Base-by-base conservation (phyloP, 2,329 filamentous ascomycete species). In the Didymella keratinophila region DNA sequence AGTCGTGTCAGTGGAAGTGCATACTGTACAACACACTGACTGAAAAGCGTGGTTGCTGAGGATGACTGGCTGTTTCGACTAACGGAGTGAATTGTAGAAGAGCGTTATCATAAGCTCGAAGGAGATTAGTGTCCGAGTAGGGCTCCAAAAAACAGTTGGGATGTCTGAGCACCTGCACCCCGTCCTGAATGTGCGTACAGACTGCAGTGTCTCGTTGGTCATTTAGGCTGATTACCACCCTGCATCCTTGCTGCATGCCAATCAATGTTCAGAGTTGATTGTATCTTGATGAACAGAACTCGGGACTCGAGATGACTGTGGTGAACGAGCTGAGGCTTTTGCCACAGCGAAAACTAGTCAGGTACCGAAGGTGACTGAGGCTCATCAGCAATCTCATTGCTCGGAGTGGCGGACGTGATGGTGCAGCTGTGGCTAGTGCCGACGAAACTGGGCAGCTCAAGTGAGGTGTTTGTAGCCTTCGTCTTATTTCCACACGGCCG, bases 401-500 rank as follows among this genome's bases (percentile, higher is more conserved):
- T 30, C 8, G 27, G 5, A 12, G n/a, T 43, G 21, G 37, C 18
- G 11, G 21, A 10, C n/a, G 52, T 36, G 20, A 25, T 36, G 45
- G 16, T 43, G 30, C 36, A 28, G 9, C 8, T 51, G 41, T 21
- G 37, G 16, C 32, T 56, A 56, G 52, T 16, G 53, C 53, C 51
- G 53, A 56, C 46, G 27, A 37, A 32, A 39, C 25, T 16, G 27
- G 4, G 10, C n/a, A 32, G 51, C 39, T 14, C 30, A 18, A 20
- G 20, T 42, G 23, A 28, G 21, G 28, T 37, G 23, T n/a, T 32
- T 12, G 27, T 32, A n/a, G 20, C 23, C 9, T 11, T 44, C 20
- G 12, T 25, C 30, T 27, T 36, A 18, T 42, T 30, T 20, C 25
- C 36, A 28, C 47, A 34, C 21, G 8, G 18, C 30, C 36, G 30